Percentiles rank a stretch among this genome's conserved stretches.
phyloP scores from a whole-genome alignment of 768 basidiomycete genomes.

The Termitomyces sp. region DNA sequence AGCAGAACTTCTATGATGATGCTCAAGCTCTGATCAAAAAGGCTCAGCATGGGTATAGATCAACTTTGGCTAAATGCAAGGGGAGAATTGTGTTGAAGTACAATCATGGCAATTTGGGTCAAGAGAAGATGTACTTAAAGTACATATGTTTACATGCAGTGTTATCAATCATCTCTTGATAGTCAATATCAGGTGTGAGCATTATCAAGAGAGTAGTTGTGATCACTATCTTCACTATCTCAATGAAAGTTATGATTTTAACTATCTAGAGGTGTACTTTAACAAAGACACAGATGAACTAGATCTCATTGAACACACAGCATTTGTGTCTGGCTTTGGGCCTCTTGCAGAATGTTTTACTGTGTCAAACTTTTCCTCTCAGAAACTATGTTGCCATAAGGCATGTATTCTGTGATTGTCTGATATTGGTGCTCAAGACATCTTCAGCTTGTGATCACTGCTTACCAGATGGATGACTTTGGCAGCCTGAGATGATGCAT shows the following conservation, averaged over 20 bases:
- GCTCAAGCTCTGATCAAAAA: not conserved
- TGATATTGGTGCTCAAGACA: no score
- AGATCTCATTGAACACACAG: slow-evolving; percentile 15
- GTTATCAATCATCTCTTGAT: not conserved
- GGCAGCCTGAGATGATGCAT: slow-evolving; percentile 9
- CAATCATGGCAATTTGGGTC: not conserved
- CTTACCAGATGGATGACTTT: not conserved
- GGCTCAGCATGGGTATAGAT: not conserved
- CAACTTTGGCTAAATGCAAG: not conserved
- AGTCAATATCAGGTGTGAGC: not conserved
- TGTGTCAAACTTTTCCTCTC: not conserved
- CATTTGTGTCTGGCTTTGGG: slow-evolving; percentile 10
- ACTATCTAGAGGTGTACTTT: slow-evolving; percentile 11
- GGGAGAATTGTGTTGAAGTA: not conserved
- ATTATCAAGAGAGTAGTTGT: not conserved
- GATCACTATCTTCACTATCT: not conserved
- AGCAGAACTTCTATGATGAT: not conserved
- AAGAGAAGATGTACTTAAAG: not conserved
- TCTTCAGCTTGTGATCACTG: not conserved
- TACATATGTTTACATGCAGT: not conserved
- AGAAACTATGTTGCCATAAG: not conserved
- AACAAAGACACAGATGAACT: slow-evolving; percentile 16
- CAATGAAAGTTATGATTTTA: slow-evolving; percentile 11
- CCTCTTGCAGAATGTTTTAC: slow-evolving; percentile 9
- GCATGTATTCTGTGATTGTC: no score